Base-by-base conservation (phyloP, 805 yeast species). In the Teunomyces funiuensis region DNA sequence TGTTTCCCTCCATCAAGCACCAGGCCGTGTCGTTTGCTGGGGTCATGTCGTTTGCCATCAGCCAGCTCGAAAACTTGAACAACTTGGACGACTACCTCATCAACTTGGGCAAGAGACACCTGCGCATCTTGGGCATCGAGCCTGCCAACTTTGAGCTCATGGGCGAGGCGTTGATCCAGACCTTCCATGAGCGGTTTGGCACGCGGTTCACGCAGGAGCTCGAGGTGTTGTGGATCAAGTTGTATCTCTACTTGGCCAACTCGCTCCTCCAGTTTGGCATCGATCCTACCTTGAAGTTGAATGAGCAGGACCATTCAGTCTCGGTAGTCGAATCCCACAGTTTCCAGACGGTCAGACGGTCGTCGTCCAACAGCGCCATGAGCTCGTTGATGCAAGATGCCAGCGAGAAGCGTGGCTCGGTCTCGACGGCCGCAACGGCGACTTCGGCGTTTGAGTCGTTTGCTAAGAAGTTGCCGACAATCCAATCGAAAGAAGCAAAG, bases 1-100 rank as follows among this genome's bases (percentile, higher is more conserved):
- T 80, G 55, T 85, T 84, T 58, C 95, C 95, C 0, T 79, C 86
- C 5, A 79, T 86, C 48, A 76, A 76, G 47, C 89, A 85, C 56
- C 95, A 88, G 63, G 88, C 93, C 1, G 77, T 80, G 11, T 77
- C 90, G 6, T 83, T 87, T 66, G 88, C 91, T 0, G 89, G 90
- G 4, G 87, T 87, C 14, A 60, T 88, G 51, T 76, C 85, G 20
- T 72, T 80, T 31, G 85, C 90, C 2, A 78, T 87, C 44, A 62
- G 74, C 20, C 80, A 79, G 49, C 65, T 87, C 39, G 89, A 84
- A 40, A 73, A 81, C 48, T 66, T 86, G 39, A 55, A 72, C 2
- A 60, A 63, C 5, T 63, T 86, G 50, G 82, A 83, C 52, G 83
- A 74, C 18, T 82, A 81, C 42, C 63, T 88, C 37, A 66, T 66